A percentile compares a stretch with the other conserved stretches of the same genome.
Conservation (phyloP, 352 stramenopile species). For the Discostella stelligera region DNA sequence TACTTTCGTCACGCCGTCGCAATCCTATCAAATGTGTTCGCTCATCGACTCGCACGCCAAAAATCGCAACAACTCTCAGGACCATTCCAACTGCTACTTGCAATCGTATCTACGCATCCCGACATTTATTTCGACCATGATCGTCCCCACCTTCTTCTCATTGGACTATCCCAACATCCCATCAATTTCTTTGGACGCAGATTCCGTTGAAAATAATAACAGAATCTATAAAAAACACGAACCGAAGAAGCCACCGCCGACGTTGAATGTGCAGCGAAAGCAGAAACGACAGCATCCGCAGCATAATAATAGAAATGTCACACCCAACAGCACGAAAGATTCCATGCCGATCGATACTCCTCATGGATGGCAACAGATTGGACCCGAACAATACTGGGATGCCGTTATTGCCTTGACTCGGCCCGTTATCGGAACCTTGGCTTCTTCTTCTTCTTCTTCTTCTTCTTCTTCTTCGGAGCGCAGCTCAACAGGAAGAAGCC, state of each 20-base stretch:
- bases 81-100: conserved; percentile 24
- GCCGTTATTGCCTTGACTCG: conserved; percentile 24
- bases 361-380: conserved; percentile 64
- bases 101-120: conserved; percentile 34
- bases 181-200: conserved; percentile 12
- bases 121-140: conserved; percentile 23
- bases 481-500: too few species aligned
- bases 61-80: neutral
- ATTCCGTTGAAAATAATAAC: neutral
- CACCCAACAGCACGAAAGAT: conserved; percentile 49
- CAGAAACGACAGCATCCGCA: conserved; percentile 12
- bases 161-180: conserved; percentile 12
- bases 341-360: conserved; percentile 60
- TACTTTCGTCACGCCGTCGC: conserved; percentile 45
- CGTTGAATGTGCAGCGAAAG: neutral
- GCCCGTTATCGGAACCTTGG: conserved; percentile 25
- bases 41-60: conserved; percentile 30
- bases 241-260: conserved; percentile 7
- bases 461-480: neutral
- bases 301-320: conserved; percentile 14
- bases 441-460: neutral
- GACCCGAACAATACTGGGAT: conserved; percentile 48
- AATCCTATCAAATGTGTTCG: conserved; percentile 38
- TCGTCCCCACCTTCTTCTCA: conserved; percentile 46
- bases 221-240: conserved; percentile 5